These are phyloP conservation scores for Nannochloropsis oceanica DNA, from an alignment of 108 stramenopile species.

Conservation along the genomic window DNA sequence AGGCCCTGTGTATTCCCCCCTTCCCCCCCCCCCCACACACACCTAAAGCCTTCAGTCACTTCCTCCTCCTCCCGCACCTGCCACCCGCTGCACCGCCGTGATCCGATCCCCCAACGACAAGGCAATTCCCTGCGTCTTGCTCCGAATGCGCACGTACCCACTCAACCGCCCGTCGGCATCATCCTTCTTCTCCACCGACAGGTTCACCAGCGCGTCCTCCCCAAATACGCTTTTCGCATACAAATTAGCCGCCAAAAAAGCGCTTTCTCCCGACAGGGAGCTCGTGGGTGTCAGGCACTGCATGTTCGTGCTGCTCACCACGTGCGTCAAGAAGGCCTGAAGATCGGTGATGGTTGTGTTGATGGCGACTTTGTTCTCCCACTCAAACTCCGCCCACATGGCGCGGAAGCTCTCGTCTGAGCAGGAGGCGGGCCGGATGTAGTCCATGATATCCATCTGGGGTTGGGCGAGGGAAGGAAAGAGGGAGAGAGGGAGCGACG, in stretches of 20 bases:
- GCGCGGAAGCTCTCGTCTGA: constrained; percentile 85
- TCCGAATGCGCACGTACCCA: constrained; percentile 95
- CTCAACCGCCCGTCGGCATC: constrained; percentile 86
- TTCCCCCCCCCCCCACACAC: too few species aligned
- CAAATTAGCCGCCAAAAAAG: constrained; percentile 95
- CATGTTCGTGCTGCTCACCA: constrained; percentile 92
- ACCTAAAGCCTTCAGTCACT: neutral
- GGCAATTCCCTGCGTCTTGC: constrained; percentile 99
- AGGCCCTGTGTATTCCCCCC: too few species aligned
- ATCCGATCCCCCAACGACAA: constrained; percentile 96
- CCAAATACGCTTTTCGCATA: constrained; percentile 92
- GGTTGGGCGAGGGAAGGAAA: too few species aligned
- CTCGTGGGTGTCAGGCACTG: constrained; percentile 76
- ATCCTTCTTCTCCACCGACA: constrained; percentile 95
- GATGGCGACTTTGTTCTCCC: constrained; percentile 95
- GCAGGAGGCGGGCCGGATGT: constrained; percentile 92
- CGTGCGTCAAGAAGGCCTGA: constrained; percentile 72
- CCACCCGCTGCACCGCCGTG: constrained; percentile 71
- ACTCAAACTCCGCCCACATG: constrained; percentile 99
- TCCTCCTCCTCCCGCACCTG: neutral
- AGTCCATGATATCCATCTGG: constrained; percentile 96
- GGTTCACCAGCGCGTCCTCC: constrained; percentile 97
- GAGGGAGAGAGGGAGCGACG: neutral
- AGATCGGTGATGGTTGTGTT: constrained; percentile 64
- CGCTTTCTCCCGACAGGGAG: constrained; percentile 12